Evolutionary conservation across 768 basidiomycete genomes (phyloP).

Genomic region (Lactifluus hygrophoroides): DNA sequence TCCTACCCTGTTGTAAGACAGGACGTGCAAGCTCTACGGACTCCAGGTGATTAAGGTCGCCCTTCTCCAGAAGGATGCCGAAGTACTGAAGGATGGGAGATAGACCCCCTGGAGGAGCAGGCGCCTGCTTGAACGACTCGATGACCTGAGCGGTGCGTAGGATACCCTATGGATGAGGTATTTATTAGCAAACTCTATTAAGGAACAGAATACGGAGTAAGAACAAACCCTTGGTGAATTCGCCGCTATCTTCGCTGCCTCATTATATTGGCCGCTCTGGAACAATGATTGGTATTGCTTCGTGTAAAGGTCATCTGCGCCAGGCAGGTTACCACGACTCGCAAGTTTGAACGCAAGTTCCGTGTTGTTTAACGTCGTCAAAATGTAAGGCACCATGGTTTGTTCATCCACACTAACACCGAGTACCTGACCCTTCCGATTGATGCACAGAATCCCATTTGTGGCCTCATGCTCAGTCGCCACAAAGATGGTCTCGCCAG

Average conservation of each 20-base stretch:
- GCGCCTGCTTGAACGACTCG: conserved; percentile 94
- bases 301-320: conserved; percentile 93
- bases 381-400: conserved; percentile 91
- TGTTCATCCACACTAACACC: conserved; percentile 96
- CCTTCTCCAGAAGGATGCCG: conserved; percentile 96
- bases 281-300: conserved; percentile 92
- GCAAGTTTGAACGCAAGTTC: conserved; percentile 98
- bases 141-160: conserved; percentile 92
- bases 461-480: conserved; percentile 93
- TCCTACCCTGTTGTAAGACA: conserved; percentile 91
- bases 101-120: conserved; percentile 80
- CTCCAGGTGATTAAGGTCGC: conserved; percentile 94
- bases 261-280: conserved; percentile 77
- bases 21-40: conserved; percentile 93
- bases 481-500: conserved; percentile 98
- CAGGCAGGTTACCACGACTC: conserved; percentile 90
- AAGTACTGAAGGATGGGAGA: conserved; percentile 98
- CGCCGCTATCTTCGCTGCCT: conserved; percentile 96
- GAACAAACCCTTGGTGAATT: conserved; percentile 79
- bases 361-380: conserved; percentile 90
- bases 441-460: conserved; percentile 96
- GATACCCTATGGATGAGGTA: conserved; percentile 54
- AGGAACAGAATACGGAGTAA: neutral
- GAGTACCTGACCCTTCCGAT: conserved; percentile 98
- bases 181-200: conserved; percentile 5